Percentiles rank a stretch among this genome's conserved stretches.
Conservation (phyloP, 129 eudicot genomes). For the Arctium lappa region DNA sequence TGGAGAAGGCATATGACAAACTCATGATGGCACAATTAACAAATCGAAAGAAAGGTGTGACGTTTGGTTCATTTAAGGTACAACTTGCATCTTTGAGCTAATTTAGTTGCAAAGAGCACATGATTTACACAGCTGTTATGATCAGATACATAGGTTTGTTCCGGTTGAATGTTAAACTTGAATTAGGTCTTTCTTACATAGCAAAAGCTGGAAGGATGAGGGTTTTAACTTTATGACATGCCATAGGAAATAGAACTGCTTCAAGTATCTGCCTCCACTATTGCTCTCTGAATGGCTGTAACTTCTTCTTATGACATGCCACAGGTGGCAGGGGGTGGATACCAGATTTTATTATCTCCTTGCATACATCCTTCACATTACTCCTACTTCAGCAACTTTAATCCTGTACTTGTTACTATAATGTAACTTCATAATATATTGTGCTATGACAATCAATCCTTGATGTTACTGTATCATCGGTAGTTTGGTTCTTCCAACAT, state of each 20-base stretch:
- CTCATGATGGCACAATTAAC: conserved; percentile 82
- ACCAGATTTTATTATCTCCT: not conserved
- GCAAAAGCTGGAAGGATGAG: not conserved
- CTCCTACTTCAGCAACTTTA: not conserved
- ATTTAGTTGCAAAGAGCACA: not conserved
- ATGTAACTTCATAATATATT: not conserved
- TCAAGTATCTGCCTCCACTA: not conserved
- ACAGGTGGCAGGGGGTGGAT: not conserved
- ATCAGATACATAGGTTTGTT: not conserved
- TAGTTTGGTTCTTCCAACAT: not conserved
- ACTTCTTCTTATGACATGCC: not conserved
- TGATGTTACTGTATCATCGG: not conserved
- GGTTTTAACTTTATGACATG: not conserved
- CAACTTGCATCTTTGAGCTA: not conserved
- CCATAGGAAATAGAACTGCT: not conserved
- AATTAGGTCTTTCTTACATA: not conserved
- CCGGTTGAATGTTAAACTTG: not conserved
- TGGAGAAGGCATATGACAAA: conserved; percentile 87
- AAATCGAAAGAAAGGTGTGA: conserved; percentile 79
- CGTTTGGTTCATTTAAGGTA: conserved; percentile 77
- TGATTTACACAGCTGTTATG: not conserved
- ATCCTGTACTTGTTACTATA: not conserved
- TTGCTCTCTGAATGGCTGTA: too few relatives aligned
- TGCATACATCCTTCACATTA: not conserved
- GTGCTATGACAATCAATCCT: not conserved